Percentiles rank a stretch among this genome's conserved stretches.
Evolutionary conservation across 768 basidiomycete genomes (phyloP).

Genomic region (Panellus pusillus): DNA sequence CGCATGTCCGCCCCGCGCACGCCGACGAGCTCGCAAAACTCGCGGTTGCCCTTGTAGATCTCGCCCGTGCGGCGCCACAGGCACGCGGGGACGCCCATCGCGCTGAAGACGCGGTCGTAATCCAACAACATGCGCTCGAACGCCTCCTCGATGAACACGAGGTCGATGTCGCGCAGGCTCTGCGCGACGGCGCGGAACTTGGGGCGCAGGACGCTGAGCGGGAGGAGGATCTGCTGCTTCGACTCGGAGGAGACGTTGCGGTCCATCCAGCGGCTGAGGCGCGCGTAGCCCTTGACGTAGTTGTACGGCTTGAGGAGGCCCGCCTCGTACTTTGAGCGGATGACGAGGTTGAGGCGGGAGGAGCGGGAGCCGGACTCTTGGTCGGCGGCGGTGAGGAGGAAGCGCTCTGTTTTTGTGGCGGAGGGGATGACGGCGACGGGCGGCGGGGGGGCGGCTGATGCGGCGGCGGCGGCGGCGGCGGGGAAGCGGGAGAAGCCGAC

Average conservation of each 20-base stretch:
- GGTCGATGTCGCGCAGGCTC: constrained; percentile 84
- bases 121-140: constrained; percentile 94
- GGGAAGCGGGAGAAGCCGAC: constrained; percentile 24
- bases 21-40: constrained; percentile 89
- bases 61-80: constrained; percentile 96
- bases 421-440: constrained; percentile 60
- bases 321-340: constrained; percentile 95
- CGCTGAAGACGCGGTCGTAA: constrained; percentile 91
- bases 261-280: constrained; percentile 94
- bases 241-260: constrained; percentile 89
- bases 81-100: constrained; percentile 97
- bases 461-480: too few relatives aligned
- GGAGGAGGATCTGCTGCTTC: constrained; percentile 88
- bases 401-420: constrained; percentile 81
- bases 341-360: constrained; percentile 87
- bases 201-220: constrained; percentile 79
- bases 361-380: constrained; percentile 89
- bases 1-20: constrained; percentile 85
- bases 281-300: constrained; percentile 93
- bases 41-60: constrained; percentile 97
- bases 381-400: constrained; percentile 91
- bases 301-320: constrained; percentile 94
- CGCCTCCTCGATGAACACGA: constrained; percentile 97
- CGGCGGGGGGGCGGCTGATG: constrained; percentile 3
- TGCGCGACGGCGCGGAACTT: constrained; percentile 86